Evolutionary conservation across 257 asterid species (phyloP).

Genomic region (Phtheirospermum japonicum): DNA sequence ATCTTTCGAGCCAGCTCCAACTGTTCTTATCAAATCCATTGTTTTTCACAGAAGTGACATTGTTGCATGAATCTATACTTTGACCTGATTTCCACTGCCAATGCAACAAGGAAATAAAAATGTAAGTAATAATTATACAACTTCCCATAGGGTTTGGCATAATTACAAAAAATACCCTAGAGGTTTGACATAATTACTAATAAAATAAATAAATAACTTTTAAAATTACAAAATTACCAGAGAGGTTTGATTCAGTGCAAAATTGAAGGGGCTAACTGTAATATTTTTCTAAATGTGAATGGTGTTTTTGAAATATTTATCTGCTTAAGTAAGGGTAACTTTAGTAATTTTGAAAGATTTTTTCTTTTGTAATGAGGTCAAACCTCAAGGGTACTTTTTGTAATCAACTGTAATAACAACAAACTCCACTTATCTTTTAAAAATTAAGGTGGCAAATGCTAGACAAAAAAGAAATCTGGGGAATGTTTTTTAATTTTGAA

Average conservation of each 20-base stretch:
- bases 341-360: no score
- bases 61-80: constrained; percentile 35
- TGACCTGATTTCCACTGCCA: constrained; percentile 62
- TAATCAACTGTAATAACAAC: no score
- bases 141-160: not conserved
- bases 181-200: not conserved
- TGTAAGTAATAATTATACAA: not conserved
- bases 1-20: constrained; percentile 97
- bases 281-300: not conserved
- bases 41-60: constrained; percentile 38
- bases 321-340: no score
- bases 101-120: constrained; percentile 13
- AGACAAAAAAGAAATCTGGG: not conserved
- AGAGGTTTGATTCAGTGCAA: not conserved
- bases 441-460: not conserved
- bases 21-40: constrained; percentile 53
- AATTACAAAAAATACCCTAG: not conserved
- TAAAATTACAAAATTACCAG: no score
- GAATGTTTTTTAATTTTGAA: not conserved
- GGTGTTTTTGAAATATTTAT: no score
- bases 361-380: no score
- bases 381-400: no score
- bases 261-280: not conserved
- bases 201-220: not conserved
- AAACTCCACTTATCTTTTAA: no score